Conservation (phyloP, 208 protist genomes). For the Sergeia podlipaevii region DNA sequence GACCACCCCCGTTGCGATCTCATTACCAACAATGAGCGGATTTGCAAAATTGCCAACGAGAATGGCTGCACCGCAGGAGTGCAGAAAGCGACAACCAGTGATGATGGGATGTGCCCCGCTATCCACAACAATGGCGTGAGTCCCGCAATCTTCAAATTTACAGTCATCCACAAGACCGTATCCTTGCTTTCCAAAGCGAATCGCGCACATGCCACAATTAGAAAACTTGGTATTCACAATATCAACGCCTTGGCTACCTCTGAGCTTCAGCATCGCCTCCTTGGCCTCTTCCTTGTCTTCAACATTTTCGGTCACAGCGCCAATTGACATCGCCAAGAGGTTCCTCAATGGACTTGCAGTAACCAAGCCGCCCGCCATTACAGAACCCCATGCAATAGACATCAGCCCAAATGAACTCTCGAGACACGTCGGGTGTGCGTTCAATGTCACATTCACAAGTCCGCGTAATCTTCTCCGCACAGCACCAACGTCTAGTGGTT, state of each 20-base stretch:
- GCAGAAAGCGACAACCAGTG: conserved; percentile 70
- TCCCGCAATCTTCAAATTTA: conserved; percentile 68
- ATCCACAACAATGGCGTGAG: conserved; percentile 67
- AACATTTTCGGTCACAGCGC: no score
- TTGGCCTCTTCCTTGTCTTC: neutral
- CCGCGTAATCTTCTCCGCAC: no score
- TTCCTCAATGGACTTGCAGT: no score
- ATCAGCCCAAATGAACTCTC: no score
- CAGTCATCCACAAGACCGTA: conserved; percentile 83
- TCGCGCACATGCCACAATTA: conserved; percentile 61
- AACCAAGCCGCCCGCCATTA: no score
- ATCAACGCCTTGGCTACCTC: conserved; percentile 60
- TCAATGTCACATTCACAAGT: no score
- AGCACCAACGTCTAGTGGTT: no score
- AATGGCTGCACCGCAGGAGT: conserved; percentile 55
- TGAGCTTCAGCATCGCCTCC: conserved; percentile 39
- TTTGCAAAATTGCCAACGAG: conserved; percentile 73
- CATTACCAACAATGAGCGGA: conserved; percentile 83
- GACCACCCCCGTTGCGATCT: conserved; percentile 45
- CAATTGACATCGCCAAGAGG: no score
- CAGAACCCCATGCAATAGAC: no score
- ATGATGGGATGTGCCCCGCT: conserved; percentile 75
- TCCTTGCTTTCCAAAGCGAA: conserved; percentile 67
- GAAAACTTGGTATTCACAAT: conserved; percentile 75
- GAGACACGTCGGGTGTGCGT: no score